phyloP scores from a whole-genome alignment of 805 yeast species.

The Candida sithepensis region DNA sequence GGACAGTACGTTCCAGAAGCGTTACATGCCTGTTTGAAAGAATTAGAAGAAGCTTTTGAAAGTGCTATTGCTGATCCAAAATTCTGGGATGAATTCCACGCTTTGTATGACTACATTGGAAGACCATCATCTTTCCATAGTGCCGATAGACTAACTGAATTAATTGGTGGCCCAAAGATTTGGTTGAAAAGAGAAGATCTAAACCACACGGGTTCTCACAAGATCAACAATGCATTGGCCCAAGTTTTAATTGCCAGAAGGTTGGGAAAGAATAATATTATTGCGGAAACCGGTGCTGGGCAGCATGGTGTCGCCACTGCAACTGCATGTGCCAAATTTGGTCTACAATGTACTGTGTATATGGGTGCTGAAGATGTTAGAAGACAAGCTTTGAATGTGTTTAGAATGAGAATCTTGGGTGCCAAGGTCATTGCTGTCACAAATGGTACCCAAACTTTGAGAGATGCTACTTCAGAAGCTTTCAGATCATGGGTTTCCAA shows the following conservation, averaged over 20 bases:
- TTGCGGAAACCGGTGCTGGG: slow-evolving; percentile 93
- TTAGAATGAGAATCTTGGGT: slow-evolving; percentile 94
- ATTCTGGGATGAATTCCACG: slow-evolving; percentile 90
- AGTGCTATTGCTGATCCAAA: slow-evolving; percentile 81
- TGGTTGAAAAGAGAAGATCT: slow-evolving; percentile 98
- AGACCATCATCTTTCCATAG: slow-evolving; percentile 91
- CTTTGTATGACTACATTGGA: slow-evolving; percentile 88
- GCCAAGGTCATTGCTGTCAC: slow-evolving; percentile 93
- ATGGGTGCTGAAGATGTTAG: slow-evolving; percentile 99
- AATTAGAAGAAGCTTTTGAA: slow-evolving; percentile 85
- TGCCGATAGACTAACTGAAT: slow-evolving; percentile 85
- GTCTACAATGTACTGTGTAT: slow-evolving; percentile 86
- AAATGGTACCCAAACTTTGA: slow-evolving; percentile 90
- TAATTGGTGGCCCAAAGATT: slow-evolving; percentile 92
- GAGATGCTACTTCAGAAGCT: slow-evolving; percentile 98
- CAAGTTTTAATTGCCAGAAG: slow-evolving; percentile 78
- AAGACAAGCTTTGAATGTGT: slow-evolving; percentile 96
- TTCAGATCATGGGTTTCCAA: slow-evolving; percentile 93
- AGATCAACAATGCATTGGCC: slow-evolving; percentile 80
- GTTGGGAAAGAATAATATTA: slow-evolving; percentile 70
- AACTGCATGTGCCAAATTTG: slow-evolving; percentile 89
- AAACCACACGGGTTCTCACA: slow-evolving; percentile 87
- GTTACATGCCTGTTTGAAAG: slow-evolving; percentile 82
- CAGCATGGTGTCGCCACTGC: slow-evolving; percentile 94
- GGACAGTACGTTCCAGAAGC: slow-evolving; percentile 99